Evolutionary conservation across 768 basidiomycete species (phyloP).

Genomic region (Boletus eberwhitei): DNA sequence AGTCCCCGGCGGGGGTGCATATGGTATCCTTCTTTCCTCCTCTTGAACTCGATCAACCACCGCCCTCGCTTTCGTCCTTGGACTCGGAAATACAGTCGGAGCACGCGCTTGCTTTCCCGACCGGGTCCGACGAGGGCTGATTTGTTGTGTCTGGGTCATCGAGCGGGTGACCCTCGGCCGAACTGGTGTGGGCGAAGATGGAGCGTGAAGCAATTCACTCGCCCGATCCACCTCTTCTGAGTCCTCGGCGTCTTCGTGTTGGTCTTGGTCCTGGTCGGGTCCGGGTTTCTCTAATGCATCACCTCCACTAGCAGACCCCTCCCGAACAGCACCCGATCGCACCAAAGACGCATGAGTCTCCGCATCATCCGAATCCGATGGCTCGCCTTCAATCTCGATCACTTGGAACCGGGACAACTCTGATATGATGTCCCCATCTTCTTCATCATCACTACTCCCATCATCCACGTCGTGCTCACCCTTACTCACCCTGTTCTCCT

Average conservation of each 20-base stretch:
- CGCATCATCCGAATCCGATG: constrained; percentile 29
- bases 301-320: neutral
- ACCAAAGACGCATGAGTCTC: constrained; percentile 24
- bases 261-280: neutral
- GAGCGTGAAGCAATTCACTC: neutral
- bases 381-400: constrained; percentile 2
- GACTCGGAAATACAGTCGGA: constrained; percentile 12
- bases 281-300: neutral
- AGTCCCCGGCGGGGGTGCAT: constrained; percentile 15
- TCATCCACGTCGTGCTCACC: neutral
- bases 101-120: neutral
- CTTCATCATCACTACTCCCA: neutral
- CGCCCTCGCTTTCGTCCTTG: constrained; percentile 12
- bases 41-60: constrained; percentile 10
- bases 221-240: constrained; percentile 9
- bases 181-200: neutral
- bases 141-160: neutral
- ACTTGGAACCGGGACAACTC: constrained; percentile 12
- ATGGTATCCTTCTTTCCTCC: neutral
- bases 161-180: constrained; percentile 10
- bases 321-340: neutral
- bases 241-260: neutral
- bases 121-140: constrained; percentile 9
- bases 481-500: neutral
- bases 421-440: neutral